phyloP scores from a whole-genome alignment of 2,329 filamentous ascomycete species.

The Whalleya microplaca region DNA sequence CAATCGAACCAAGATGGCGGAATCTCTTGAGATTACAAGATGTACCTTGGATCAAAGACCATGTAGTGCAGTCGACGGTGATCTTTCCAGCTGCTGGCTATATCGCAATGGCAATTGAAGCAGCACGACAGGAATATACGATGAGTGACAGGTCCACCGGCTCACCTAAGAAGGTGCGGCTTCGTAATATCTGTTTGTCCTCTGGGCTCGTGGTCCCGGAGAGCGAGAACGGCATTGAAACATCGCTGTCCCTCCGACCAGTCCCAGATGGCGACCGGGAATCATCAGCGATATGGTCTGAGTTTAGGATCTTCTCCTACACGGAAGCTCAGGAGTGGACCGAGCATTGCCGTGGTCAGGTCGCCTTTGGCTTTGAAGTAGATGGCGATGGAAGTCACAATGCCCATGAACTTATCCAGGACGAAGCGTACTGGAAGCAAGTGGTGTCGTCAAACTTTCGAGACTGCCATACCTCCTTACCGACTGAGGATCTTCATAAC shows the following conservation, averaged over 20 bases:
- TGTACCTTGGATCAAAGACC: slow-evolving; percentile 8
- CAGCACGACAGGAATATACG: neutral
- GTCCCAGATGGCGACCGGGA: neutral
- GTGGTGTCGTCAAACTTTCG: neutral
- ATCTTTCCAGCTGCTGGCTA: slow-evolving; percentile 5
- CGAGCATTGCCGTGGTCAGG: slow-evolving; percentile 8
- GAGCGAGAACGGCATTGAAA: slow-evolving; percentile 1
- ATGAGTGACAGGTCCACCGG: neutral
- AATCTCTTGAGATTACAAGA: slow-evolving; percentile 5
- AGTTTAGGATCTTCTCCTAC: slow-evolving; percentile 7
- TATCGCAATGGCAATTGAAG: slow-evolving; percentile 7
- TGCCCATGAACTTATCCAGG: neutral
- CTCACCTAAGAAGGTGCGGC: neutral
- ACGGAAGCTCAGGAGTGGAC: neutral
- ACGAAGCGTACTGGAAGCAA: neutral
- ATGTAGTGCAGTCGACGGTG: slow-evolving; percentile 1
- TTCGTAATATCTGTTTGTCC: neutral
- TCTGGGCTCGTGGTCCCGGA: slow-evolving; percentile 2
- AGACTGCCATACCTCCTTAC: neutral
- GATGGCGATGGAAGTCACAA: neutral
- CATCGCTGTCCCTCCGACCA: neutral
- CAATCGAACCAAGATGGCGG: slow-evolving; percentile 5
- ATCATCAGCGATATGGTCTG: neutral
- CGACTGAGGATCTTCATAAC: neutral
- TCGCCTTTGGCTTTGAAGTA: neutral